Base-by-base conservation (phyloP, 2,329 filamentous ascomycete genomes). In the Sarocladium oryzae region DNA sequence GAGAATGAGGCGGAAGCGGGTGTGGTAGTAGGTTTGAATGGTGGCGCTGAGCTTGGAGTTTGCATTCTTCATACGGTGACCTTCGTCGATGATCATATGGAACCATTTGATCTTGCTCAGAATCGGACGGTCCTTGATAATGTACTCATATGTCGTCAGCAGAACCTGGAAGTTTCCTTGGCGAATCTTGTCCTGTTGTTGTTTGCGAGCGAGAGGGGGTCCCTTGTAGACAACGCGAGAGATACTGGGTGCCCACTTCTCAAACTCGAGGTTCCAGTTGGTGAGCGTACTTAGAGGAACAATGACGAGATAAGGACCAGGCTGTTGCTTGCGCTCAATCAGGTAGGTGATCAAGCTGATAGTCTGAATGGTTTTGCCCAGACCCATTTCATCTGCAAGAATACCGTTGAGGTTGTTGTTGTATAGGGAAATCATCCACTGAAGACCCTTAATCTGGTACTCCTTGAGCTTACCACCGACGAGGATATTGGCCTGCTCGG, bases 331-430 rank as follows among this genome's bases (percentile, higher is more conserved):
- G 73, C 83, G 86, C 74, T 97, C 93, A 59, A 99, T 96, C 56
- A 99, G 84, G 65, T 99, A 95, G 2, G 92, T 96, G 62, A 99
- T 88, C 71, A 99, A 75, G 76, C 89, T 95, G 71, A 99, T 99
- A 40, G 93, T 97, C 70, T 99, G 93, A 60, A 99, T 99, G 0
- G 93, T 99, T 75, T 99, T 99, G 69, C 93, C 93, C 57, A 99
- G 88, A 85, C 93, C 93, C 93, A 99, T 99, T 72, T 99, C 93
- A 63, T 99, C 93, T 53, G 93, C 93, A 61, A 99, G 76, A 58
- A 99, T 97, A 79, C 93, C 93, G 68, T 99, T 99, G 58, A 99
- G 81, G 70, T 96, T 99, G 77, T 99, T 99, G 84, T 99, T 99
- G 80, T 97, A 99, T 13, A 99, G 79, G 13, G 93, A 99, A 55